These are phyloP conservation scores for Salix exigua DNA, from an alignment of 345 rosid species.

Conservation along the genomic window DNA sequence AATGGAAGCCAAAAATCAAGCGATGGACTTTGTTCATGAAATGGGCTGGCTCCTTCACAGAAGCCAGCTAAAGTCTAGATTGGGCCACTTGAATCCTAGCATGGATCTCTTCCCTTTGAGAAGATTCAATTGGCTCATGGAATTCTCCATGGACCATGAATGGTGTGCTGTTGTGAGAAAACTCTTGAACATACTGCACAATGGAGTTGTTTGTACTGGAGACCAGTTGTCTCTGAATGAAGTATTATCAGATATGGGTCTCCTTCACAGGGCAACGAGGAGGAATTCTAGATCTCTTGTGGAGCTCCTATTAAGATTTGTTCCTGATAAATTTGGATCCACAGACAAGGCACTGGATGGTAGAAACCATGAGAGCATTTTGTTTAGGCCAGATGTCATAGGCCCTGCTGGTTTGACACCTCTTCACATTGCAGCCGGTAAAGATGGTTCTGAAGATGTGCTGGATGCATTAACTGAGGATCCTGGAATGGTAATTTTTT, in stretches of 20 bases:
- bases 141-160: conserved; percentile 89
- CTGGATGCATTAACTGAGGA: conserved; percentile 81
- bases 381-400: conserved; percentile 78
- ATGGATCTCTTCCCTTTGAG: conserved; percentile 54
- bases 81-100: conserved; percentile 61
- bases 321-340: conserved; percentile 42
- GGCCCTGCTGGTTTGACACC: conserved; percentile 99
- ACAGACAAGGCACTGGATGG: conserved; percentile 16
- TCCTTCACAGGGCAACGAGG: conserved; percentile 93
- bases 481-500: conserved; percentile 68
- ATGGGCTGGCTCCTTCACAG: conserved; percentile 97
- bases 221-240: conserved; percentile 48
- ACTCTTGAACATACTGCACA: conserved; percentile 65
- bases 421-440: conserved; percentile 98
- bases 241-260: conserved; percentile 69
- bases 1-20: conserved; percentile 56
- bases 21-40: conserved; percentile 90
- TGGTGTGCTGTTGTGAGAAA: conserved; percentile 93
- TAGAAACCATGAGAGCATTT: conserved; percentile 27
- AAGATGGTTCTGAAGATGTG: conserved; percentile 90
- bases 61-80: conserved; percentile 55
- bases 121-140: conserved; percentile 87
- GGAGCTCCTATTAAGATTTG: conserved; percentile 69
- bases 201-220: conserved; percentile 61
- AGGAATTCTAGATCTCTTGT: conserved; percentile 76